Base-by-base conservation (phyloP, 106 monocot species). In the Dioscorea dumetorum region DNA sequence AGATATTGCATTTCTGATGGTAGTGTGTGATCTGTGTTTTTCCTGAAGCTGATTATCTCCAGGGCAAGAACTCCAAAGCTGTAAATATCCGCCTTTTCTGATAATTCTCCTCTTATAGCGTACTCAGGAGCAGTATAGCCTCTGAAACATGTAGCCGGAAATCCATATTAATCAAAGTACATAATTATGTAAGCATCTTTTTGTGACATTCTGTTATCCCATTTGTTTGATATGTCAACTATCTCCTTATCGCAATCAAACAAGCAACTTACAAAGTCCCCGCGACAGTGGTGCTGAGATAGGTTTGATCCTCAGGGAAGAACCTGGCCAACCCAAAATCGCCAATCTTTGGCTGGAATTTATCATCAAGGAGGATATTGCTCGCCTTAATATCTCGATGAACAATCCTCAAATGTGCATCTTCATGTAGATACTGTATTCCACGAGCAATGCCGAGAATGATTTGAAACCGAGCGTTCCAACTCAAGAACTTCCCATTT, bases 41-140 rank as follows among this genome's bases (percentile, higher is more conserved):
- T 81, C 61, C 85, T 70, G 32, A 67, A 60, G 24, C 85, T 74
- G 62, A 85, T 72, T 49, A 85, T 77, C 77, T 85, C 85, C 1
- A 85, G 80, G 8, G 49, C 59, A 22, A 85, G 85, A 63, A 85
- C 85, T 48, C 85, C 85, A 68, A 85, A 85, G 63, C 85, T 85
- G 49, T 85, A 85, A 15, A 81, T 85, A 63, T 85, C 85, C 24
- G 85, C 85, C 49, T 85, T 85, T 50, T 81, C 85, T 21, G 80
- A 77, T 35, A 85, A 63, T 70, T 85, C 85, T 14, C 85, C 85
- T 81, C 71, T 80, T 23, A 85, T 70, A 23, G 85, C 85, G 68
- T 85, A 85, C 64, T 85, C 85, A 70, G 85, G 85, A 60, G 85
- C 85, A 48, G 80, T 81, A 57, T 85, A 81, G 48, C 84, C 84